A percentile compares a stretch with the other conserved stretches of the same genome.
Conservation (phyloP, 164 flowering plant species). For the Pachysandra terminalis region DNA sequence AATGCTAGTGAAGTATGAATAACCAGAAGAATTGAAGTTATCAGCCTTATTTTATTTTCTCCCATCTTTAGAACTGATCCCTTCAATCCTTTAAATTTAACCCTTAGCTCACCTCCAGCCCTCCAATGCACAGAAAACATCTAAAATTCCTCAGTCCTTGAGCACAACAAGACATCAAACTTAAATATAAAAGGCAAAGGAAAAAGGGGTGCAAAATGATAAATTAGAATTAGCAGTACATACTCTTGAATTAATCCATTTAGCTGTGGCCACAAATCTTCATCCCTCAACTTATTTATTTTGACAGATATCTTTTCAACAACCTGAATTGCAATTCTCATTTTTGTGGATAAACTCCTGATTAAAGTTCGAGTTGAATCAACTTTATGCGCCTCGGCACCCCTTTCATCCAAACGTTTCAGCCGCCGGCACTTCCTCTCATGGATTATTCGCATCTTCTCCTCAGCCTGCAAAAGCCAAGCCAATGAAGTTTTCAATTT, state of each 20-base stretch:
- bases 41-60: too few species aligned
- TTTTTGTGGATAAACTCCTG: constrained; percentile 73
- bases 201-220: background rate
- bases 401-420: constrained; percentile 66
- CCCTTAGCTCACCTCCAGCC: too few species aligned
- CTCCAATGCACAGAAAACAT: too few species aligned
- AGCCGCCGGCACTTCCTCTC: constrained; percentile 64
- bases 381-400: constrained; percentile 79
- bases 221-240: constrained; percentile 10
- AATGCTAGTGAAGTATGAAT: too few species aligned
- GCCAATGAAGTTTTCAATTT: background rate
- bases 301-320: constrained; percentile 82
- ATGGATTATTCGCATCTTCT: constrained; percentile 81
- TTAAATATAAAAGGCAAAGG: background rate
- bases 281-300: constrained; percentile 83
- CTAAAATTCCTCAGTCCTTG: background rate
- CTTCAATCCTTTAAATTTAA: too few species aligned
- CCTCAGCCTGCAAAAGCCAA: constrained; percentile 68
- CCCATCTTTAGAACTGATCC: too few species aligned
- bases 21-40: too few species aligned
- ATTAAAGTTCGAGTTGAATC: constrained; percentile 56
- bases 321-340: constrained; percentile 80
- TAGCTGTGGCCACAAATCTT: constrained; percentile 90
- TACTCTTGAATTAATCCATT: constrained; percentile 85
- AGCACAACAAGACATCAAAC: background rate